Evolutionary conservation across 2,329 filamentous ascomycete species (phyloP).

Genomic region (Penicillium sp.): DNA sequence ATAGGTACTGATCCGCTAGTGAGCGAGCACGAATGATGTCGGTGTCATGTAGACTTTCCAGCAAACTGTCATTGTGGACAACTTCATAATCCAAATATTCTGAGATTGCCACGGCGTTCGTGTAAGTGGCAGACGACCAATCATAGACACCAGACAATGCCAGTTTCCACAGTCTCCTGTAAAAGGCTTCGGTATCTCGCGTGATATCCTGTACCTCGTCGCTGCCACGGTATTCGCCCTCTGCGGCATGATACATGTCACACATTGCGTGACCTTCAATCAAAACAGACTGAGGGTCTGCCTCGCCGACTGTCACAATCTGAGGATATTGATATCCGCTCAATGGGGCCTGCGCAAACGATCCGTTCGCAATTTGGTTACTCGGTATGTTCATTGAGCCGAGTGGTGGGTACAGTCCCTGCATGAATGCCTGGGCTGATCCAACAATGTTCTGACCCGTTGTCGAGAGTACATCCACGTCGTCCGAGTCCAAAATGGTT

Average conservation of each 20-base stretch:
- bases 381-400: slow-evolving; percentile 32
- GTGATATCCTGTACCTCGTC: slow-evolving; percentile 42
- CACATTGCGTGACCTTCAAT: slow-evolving; percentile 51
- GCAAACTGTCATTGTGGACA: slow-evolving; percentile 50
- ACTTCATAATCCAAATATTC: slow-evolving; percentile 57
- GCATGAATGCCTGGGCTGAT: slow-evolving; percentile 61
- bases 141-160: slow-evolving; percentile 46
- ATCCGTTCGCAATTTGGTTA: slow-evolving; percentile 50
- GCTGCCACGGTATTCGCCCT: slow-evolving; percentile 43
- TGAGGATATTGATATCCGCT: slow-evolving; percentile 58
- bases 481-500: slow-evolving; percentile 44
- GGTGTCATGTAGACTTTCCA: slow-evolving; percentile 27
- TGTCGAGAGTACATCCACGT: slow-evolving; percentile 50
- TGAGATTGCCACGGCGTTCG: slow-evolving; percentile 54
- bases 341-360: slow-evolving; percentile 48
- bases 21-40: slow-evolving; percentile 40
- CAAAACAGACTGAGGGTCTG: slow-evolving; percentile 53
- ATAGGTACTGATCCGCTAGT: slow-evolving; percentile 52
- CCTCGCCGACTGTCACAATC: slow-evolving; percentile 44
- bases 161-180: slow-evolving; percentile 44
- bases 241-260: slow-evolving; percentile 36
- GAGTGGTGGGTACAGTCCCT: slow-evolving; percentile 58
- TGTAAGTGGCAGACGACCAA: slow-evolving; percentile 45
- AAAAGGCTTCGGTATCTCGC: slow-evolving; percentile 44
- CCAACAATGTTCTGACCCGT: slow-evolving; percentile 50